These are phyloP conservation scores for Sambucus nigra DNA, from an alignment of 129 eudicot species.

Conservation along the genomic window DNA sequence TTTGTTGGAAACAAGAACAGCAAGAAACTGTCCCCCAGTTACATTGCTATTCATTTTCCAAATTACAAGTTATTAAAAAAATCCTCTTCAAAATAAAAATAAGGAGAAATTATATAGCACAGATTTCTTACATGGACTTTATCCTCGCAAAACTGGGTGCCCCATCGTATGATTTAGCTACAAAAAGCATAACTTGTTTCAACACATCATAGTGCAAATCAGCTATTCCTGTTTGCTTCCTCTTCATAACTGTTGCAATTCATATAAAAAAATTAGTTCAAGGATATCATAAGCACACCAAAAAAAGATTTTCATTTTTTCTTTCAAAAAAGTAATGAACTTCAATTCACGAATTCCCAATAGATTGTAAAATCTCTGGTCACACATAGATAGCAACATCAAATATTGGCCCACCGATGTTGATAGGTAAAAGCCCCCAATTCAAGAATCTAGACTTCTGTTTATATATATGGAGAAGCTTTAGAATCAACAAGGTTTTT, in stretches of 20 bases:
- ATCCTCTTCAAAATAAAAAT: too few relatives aligned
- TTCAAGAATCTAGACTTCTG: too few relatives aligned
- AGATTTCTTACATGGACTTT: conserved; percentile 10
- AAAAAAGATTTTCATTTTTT: too few relatives aligned
- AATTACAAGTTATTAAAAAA: neutral
- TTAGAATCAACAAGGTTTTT: too few relatives aligned
- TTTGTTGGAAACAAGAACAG: too few relatives aligned
- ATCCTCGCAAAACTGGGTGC: neutral
- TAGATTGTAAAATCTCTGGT: too few relatives aligned
- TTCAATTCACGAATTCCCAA: too few relatives aligned
- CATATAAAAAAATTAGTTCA: neutral
- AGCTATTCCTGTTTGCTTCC: conserved; percentile 3
- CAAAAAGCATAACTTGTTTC: conserved; percentile 1
- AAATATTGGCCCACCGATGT: too few relatives aligned
- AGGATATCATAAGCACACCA: neutral
- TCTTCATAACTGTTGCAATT: conserved; percentile 10
- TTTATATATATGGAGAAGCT: too few relatives aligned
- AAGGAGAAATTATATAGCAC: neutral
- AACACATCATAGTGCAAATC: conserved; percentile 13
- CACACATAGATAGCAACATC: too few relatives aligned
- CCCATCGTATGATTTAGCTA: conserved; percentile 16
- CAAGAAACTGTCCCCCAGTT: neutral
- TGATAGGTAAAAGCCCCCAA: too few relatives aligned
- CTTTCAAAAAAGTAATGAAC: too few relatives aligned
- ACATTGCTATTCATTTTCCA: neutral